Evolutionary conservation across 1,284 basidiomycete genomes (phyloP).

Genomic region (Nidula niveotomentosa): DNA sequence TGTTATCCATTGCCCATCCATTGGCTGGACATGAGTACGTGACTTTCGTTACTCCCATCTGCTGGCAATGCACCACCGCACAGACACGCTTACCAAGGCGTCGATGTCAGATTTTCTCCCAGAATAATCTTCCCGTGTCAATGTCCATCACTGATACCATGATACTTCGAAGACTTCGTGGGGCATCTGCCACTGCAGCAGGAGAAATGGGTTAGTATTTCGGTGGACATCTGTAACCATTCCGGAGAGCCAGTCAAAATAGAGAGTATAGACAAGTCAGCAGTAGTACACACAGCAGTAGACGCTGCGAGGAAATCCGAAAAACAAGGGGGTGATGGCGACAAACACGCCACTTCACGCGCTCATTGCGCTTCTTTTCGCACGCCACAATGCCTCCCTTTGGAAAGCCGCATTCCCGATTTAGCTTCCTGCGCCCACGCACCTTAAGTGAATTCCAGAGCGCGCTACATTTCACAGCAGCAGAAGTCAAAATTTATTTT

Average conservation of each 20-base stretch:
- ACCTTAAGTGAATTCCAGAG: too few relatives aligned
- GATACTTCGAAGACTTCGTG: background rate
- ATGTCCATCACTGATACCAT: constrained; percentile 15
- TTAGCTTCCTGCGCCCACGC: background rate
- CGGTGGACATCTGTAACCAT: too few relatives aligned
- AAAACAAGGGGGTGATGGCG: background rate
- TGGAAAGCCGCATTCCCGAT: background rate
- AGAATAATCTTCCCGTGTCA: constrained; percentile 9
- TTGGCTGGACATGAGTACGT: constrained; percentile 4
- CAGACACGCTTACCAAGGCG: background rate
- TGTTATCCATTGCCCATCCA: constrained; percentile 13
- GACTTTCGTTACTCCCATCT: constrained; percentile 12
- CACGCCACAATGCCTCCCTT: background rate
- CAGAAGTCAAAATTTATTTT: too few relatives aligned
- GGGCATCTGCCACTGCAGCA: too few relatives aligned
- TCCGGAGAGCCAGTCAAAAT: too few relatives aligned
- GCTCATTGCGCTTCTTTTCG: background rate
- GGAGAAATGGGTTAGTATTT: too few relatives aligned
- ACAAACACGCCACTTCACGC: background rate
- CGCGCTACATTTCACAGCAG: too few relatives aligned
- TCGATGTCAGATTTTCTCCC: constrained; percentile 2
- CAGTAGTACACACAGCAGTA: too few relatives aligned
- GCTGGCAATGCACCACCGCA: constrained; percentile 8
- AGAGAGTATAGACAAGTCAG: too few relatives aligned
- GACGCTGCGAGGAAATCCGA: background rate